Evolutionary conservation across 305 asterid genomes (phyloP), one percentile per base, ranked within the genome.

Genomic region (Lippia alba): DNA sequence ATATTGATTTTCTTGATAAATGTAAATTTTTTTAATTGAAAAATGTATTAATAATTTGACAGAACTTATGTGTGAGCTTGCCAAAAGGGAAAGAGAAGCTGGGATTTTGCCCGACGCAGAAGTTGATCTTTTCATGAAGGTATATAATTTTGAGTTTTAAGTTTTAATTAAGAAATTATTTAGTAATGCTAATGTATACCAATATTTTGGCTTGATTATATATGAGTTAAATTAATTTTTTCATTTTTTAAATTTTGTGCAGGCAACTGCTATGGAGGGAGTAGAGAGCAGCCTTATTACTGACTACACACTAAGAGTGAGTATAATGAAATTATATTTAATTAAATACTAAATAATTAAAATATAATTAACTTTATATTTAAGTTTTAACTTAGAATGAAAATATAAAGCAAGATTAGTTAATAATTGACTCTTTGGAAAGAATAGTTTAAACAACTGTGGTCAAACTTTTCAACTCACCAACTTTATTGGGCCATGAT

Each of bases 111-210:
- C 99, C 0, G 97, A 94, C 14, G 88, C 98, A 36, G 98, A 92
- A 57, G 88, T 92, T 49, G 99, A 94, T 80, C 88, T 94, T 67
- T 94, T 91, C 76, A 90, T 94, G 99, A 94, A 94, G 91, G 98
- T 93, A 44, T 5, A 44, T 44, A 5, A 44, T 14, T 8, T 44
- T 5, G 9, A 14, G 30, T 24, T 24, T 24, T 24, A 24, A 44
- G 12, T 44, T 5, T 8, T 49, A 74, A 45, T 20, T 76, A 60
- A 45, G 44, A 0, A 44, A 64, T 34, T 46, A 63, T 44, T 63
- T 44, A n/a, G n/a, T n/a, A n/a, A n/a, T n/a, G n/a, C n/a, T n/a
- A n/a, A n/a, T n/a, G n/a, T n/a, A 66, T 59, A 44, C 18, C 60
- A 40, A 32, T 12, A 46, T 69, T 41, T 18, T 8, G 16, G 19